phyloP scores from a whole-genome alignment of 805 yeast species.

The Saturnispora mendoncae region DNA sequence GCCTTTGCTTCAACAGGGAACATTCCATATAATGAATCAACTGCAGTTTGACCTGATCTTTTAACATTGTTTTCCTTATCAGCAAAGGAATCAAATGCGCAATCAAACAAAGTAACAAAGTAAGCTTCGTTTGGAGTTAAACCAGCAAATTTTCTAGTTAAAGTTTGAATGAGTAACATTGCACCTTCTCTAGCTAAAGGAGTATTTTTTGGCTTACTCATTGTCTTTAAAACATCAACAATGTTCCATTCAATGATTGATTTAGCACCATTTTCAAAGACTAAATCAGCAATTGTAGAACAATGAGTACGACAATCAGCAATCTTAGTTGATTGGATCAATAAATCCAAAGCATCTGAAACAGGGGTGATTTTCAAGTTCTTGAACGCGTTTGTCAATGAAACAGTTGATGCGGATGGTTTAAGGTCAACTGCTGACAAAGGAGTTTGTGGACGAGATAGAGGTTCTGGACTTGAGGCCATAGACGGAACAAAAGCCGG shows the following conservation, averaged over 20 bases:
- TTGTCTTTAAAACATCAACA: conserved; percentile 50
- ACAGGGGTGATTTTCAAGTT: conserved; percentile 62
- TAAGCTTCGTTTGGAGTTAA: conserved; percentile 69
- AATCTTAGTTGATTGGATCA: conserved; percentile 43
- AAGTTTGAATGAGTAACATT: conserved; percentile 47
- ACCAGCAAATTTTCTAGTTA: conserved; percentile 53
- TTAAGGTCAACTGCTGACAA: conserved; percentile 5
- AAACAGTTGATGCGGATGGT: conserved; percentile 44
- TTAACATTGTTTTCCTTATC: conserved; percentile 85
- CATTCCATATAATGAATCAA: conserved; percentile 58
- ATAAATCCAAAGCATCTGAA: conserved; percentile 42
- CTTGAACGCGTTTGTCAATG: conserved; percentile 59
- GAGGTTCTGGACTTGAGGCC: neutral
- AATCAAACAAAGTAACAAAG: conserved; percentile 51
- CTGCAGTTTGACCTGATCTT: conserved; percentile 76
- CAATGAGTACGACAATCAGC: conserved; percentile 50
- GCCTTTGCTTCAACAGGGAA: conserved; percentile 75
- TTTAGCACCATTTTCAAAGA: conserved; percentile 37
- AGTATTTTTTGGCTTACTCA: conserved; percentile 67
- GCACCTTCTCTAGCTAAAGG: conserved; percentile 71
- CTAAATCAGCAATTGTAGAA: conserved; percentile 41
- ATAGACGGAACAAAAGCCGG: neutral
- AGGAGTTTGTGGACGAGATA: too few species aligned
- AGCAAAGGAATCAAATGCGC: conserved; percentile 62
- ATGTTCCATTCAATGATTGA: conserved; percentile 59